These are phyloP conservation scores for Camptophora hylomeconis DNA, from an alignment of 2,329 filamentous ascomycete species.

Conservation along the genomic window DNA sequence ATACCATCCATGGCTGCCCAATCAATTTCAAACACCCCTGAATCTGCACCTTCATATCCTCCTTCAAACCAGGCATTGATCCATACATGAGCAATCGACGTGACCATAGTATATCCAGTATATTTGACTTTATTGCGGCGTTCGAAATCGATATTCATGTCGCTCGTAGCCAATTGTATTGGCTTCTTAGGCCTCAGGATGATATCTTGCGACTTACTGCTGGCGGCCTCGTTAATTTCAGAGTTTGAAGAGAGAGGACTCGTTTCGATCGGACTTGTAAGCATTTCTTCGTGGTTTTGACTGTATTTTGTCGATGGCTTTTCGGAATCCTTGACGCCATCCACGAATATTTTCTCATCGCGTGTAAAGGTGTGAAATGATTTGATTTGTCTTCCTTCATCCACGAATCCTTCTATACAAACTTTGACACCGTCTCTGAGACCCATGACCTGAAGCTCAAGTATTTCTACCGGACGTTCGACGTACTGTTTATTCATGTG, in stretches of 20 bases:
- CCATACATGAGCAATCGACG: slow-evolving; percentile 88
- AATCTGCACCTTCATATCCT: slow-evolving; percentile 49
- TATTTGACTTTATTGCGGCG: slow-evolving; percentile 67
- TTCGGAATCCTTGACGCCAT: slow-evolving; percentile 26
- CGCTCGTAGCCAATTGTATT: slow-evolving; percentile 63
- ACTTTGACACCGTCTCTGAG: slow-evolving; percentile 79
- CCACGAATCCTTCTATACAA: slow-evolving; percentile 67
- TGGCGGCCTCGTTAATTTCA: slow-evolving; percentile 25
- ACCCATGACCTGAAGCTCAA: slow-evolving; percentile 85
- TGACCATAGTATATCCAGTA: slow-evolving; percentile 74
- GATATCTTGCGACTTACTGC: slow-evolving; percentile 42
- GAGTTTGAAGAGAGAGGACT: slow-evolving; percentile 12
- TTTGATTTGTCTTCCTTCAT: slow-evolving; percentile 82
- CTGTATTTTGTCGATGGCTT: slow-evolving; percentile 1
- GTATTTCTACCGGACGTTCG: slow-evolving; percentile 68
- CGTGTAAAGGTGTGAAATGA: slow-evolving; percentile 66
- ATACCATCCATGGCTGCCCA: slow-evolving; percentile 84
- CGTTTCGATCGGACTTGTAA: slow-evolving; percentile 11
- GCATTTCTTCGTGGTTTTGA: slow-evolving; percentile 7
- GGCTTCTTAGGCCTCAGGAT: slow-evolving; percentile 61
- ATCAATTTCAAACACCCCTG: slow-evolving; percentile 57
- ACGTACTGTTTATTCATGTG: slow-evolving; percentile 61
- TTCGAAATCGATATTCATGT: slow-evolving; percentile 84
- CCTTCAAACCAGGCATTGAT: slow-evolving; percentile 94
- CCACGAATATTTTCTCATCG: slow-evolving; percentile 55